Evolutionary conservation across 352 stramenopile species (phyloP), one percentile per base, ranked within the genome.

Genomic region (Globisporangium cylindrosporum): DNA sequence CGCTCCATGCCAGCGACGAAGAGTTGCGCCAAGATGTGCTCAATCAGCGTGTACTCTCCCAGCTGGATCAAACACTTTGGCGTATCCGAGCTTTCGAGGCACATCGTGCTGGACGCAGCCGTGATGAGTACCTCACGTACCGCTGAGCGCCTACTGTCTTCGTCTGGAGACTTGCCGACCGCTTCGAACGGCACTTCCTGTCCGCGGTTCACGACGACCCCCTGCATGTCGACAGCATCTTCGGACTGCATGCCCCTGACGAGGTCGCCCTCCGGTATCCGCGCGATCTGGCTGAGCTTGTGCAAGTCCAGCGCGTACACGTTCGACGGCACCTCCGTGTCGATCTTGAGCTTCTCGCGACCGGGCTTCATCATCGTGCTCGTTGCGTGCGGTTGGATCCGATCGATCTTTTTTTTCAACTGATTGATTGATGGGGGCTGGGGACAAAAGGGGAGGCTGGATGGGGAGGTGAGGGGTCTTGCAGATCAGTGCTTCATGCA

Each of bases 101-200:
- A 91, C 82, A 92, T 91, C 62, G 81, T 91, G 59, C 82, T 90
- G 10, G 81, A 91, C 36, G 86, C 86, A 34, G 86, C 86, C 54
- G 86, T 94, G 70, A 94, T 86, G 51, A 94, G 70, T 62, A 92
- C 86, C 62, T 94, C 79, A 55, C 88, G 89, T 25, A 92, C 86
- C 10, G 65, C 65, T 25, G 53, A 48, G 29, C 46, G 36, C 60
- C 6, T 29, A 24, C 22, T 14, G 1, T 73, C 60, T 0, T 75
- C 71, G 20, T 72, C 72, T 48, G 70, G 78, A 5, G 70, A 70
- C 71, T 88, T 90, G 55, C 83, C 86, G 32, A 94, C 84, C 6
- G 82, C 83, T 57, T 94, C 84, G 46, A 94, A 94, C 4, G 86
- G 82, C 46, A 94, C 86, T 15, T 92, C 82, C 64, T 92, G 81